phyloP scores from a whole-genome alignment of 1,284 basidiomycete genomes.

The Moesziomyces globuligerus region DNA sequence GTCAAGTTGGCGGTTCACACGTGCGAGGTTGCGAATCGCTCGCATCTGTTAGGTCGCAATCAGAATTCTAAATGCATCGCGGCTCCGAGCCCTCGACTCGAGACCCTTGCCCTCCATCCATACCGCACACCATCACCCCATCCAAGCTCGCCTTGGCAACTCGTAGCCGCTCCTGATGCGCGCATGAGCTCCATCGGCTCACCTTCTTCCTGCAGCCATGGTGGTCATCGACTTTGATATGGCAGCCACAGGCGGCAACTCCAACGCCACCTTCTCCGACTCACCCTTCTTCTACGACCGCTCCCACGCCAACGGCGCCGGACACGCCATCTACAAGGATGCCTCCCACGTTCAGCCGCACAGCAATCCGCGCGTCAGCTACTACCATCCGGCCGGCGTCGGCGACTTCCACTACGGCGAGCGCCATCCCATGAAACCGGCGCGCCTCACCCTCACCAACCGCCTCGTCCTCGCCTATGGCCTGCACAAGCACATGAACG shows the following conservation, averaged over 20 bases:
- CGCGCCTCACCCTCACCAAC: constrained; percentile 91
- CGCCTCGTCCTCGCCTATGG: constrained; percentile 95
- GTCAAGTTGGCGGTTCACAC: not conserved
- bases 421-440: constrained; percentile 98
- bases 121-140: not conserved
- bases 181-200: constrained; percentile 1
- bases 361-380: constrained; percentile 79
- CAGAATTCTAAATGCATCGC: not conserved
- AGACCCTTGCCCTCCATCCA: not conserved
- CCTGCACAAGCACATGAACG: constrained; percentile 93
- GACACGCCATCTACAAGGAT: constrained; percentile 48
- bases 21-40: not conserved
- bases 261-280: constrained; percentile 58
- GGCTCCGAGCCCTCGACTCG: not conserved
- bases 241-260: constrained; percentile 34
- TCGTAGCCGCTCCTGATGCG: constrained; percentile 1
- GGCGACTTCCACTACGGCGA: constrained; percentile 85
- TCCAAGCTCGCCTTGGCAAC: not conserved
- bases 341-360: constrained; percentile 58
- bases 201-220: constrained; percentile 27
- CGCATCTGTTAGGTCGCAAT: too few species aligned
- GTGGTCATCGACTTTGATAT: constrained; percentile 63
- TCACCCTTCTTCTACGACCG: constrained; percentile 65
- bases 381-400: constrained; percentile 93
- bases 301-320: constrained; percentile 36